These are phyloP conservation scores for Nannizziopsis arthrosporioides DNA, from an alignment of 2,329 filamentous ascomycete species.

Conservation along the genomic window DNA sequence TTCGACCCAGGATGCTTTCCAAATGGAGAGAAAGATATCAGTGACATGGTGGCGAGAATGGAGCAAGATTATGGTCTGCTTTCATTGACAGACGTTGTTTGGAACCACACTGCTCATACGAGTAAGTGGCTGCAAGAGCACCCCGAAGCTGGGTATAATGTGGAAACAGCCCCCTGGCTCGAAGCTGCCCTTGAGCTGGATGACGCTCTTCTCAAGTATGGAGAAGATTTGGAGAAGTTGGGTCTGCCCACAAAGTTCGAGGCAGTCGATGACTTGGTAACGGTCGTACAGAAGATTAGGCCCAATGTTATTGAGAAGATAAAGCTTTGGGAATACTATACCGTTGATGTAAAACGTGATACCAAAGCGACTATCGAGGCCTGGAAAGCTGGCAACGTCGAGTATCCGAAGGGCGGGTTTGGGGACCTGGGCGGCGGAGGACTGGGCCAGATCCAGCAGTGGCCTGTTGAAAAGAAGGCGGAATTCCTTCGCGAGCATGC, in stretches of 20 bases:
- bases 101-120: slow-evolving; percentile 96
- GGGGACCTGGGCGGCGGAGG: slow-evolving; percentile 38
- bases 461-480: slow-evolving; percentile 48
- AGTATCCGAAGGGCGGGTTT: slow-evolving; percentile 44
- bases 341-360: slow-evolving; percentile 64
- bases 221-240: slow-evolving; percentile 50
- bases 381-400: slow-evolving; percentile 54
- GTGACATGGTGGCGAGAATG: slow-evolving; percentile 65
- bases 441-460: slow-evolving; percentile 42
- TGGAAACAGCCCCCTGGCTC: slow-evolving; percentile 71
- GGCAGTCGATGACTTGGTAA: slow-evolving; percentile 58
- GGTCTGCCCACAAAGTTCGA: slow-evolving; percentile 66
- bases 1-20: slow-evolving; percentile 80
- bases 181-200: slow-evolving; percentile 63
- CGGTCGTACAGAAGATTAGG: slow-evolving; percentile 76
- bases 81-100: slow-evolving; percentile 88
- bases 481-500: slow-evolving; percentile 54
- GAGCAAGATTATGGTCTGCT: slow-evolving; percentile 74
- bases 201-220: slow-evolving; percentile 55
- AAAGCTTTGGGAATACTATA: slow-evolving; percentile 88
- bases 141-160: slow-evolving; percentile 89
- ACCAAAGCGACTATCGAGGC: slow-evolving; percentile 55
- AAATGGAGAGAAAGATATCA: slow-evolving; percentile 69
- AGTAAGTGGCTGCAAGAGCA: slow-evolving; percentile 89
- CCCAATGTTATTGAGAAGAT: slow-evolving; percentile 64